Base-by-base conservation (phyloP, 441 rosid genomes). In the Syzygium malaccense region DNA sequence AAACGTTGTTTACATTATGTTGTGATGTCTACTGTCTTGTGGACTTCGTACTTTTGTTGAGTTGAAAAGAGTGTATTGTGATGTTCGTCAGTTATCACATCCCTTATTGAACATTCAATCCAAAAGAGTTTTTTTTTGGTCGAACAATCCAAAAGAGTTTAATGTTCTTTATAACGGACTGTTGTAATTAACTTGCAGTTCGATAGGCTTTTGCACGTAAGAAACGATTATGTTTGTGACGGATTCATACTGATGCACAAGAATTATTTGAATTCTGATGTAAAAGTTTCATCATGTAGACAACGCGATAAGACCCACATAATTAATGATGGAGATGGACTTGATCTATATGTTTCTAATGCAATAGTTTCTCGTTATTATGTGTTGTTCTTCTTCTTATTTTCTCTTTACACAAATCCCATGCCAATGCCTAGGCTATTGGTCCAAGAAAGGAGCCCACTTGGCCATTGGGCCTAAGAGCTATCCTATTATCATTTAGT, bases 51-150 rank as follows among this genome's bases (percentile, higher is more conserved):
- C 41, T 64, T 30, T 30, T 0, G 1, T 17, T 0, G 13, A 1
- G 75, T 5, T 30, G 41, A 8, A 66, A 8, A 30, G 2, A 64
- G 6, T 15, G 19, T 32, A 64, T 0, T 2, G 23, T 28, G 33
- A 64, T 30, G 19, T 64, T 30, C 2, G 23, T 4, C 6, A 0
- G 8, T 0, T 0, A 17, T 66, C 41, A 30, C 19, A 30, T 17
- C 41, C 8, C 1, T 55, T 19, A 7, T 19, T 23, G 62, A 57
- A 57, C 14, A 25, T 57, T 57, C 62, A 25, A 57, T 57, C 28
- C n/a, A 25, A 25, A 57, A 57, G 20, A 23, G 14, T 25, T 23
- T 57, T 53, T 13, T 58, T 7, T 45, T 45, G 9, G 48, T 45
- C 2, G 2, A 45, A 45, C 58, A 19, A 55, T 55, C 1, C 45